phyloP scores from a whole-genome alignment of 164 flowering plant genomes.

The Warburgia ugandensis region DNA sequence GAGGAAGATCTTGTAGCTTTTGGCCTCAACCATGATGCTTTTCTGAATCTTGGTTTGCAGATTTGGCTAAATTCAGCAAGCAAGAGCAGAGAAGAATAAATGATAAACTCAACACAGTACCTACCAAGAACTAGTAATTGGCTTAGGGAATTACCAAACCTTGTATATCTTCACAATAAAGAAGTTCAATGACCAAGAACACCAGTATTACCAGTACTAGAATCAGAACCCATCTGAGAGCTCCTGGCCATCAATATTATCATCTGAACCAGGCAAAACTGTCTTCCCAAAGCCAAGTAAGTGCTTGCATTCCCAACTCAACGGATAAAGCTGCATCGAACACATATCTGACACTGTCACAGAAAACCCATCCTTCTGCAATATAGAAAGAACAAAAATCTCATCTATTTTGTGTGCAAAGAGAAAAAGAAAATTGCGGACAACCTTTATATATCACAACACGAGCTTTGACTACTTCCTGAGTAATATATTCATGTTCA shows the following conservation, averaged over 20 bases:
- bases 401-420: too few species aligned
- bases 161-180: conserved; percentile 73
- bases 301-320: conserved; percentile 80
- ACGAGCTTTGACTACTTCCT: too few species aligned
- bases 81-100: too few species aligned
- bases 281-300: conserved; percentile 86
- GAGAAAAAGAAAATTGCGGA: too few species aligned
- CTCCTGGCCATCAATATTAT: too few species aligned
- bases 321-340: conserved; percentile 86
- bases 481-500: too few species aligned
- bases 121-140: too few species aligned
- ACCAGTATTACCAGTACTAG: conserved; percentile 27
- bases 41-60: conserved; percentile 71
- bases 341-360: conserved; percentile 97
- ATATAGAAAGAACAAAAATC: too few species aligned
- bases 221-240: conserved; percentile 11
- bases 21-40: conserved; percentile 84
- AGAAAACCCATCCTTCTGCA: conserved; percentile 80
- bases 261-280: too few species aligned
- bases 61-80: conserved; percentile 51
- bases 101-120: too few species aligned
- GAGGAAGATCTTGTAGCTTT: conserved; percentile 92
- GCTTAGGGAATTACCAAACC: too few species aligned
- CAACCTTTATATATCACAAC: too few species aligned
- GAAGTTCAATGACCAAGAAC: conserved; percentile 76